A percentile compares a stretch with the other conserved stretches of the same genome.
Conservation (phyloP, 805 yeast genomes). For the Starmerella kuoi region DNA sequence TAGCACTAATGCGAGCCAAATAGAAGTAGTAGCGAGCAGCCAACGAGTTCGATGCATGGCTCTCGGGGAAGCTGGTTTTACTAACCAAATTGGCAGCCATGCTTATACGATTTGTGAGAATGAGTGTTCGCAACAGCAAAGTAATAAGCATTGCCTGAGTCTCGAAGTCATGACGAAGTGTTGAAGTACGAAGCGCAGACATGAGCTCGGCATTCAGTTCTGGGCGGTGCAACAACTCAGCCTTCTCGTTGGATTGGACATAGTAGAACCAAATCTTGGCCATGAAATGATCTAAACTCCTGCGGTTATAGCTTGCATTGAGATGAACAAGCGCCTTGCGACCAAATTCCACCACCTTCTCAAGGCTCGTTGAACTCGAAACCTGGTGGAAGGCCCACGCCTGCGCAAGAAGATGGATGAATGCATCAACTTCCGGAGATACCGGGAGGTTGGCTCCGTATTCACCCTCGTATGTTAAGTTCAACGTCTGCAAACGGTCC, state of each 20-base stretch:
- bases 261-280: conserved; percentile 92
- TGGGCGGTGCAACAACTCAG: conserved; percentile 34
- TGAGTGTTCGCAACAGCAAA: conserved; percentile 68
- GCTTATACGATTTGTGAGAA: conserved; percentile 64
- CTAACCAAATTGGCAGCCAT: conserved; percentile 83
- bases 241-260: conserved; percentile 61
- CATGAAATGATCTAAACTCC: conserved; percentile 72
- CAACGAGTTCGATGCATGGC: conserved; percentile 64
- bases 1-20: conserved; percentile 77
- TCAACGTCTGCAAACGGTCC: conserved; percentile 33
- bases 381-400: conserved; percentile 53
- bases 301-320: conserved; percentile 49
- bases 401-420: conserved; percentile 66
- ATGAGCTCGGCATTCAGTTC: conserved; percentile 55
- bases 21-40: conserved; percentile 88
- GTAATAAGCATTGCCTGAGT: conserved; percentile 81
- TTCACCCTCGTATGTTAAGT: conserved; percentile 24
- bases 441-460: conserved; percentile 27
- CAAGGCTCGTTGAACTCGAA: conserved; percentile 38
- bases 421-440: conserved; percentile 66
- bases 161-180: conserved; percentile 84
- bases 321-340: conserved; percentile 30
- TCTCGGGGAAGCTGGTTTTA: conserved; percentile 76
- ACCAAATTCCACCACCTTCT: conserved; percentile 36
- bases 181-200: conserved; percentile 69